These are phyloP conservation scores for Irpex sp. DNA, from an alignment of 1,284 basidiomycete species.

Conservation along the genomic window DNA sequence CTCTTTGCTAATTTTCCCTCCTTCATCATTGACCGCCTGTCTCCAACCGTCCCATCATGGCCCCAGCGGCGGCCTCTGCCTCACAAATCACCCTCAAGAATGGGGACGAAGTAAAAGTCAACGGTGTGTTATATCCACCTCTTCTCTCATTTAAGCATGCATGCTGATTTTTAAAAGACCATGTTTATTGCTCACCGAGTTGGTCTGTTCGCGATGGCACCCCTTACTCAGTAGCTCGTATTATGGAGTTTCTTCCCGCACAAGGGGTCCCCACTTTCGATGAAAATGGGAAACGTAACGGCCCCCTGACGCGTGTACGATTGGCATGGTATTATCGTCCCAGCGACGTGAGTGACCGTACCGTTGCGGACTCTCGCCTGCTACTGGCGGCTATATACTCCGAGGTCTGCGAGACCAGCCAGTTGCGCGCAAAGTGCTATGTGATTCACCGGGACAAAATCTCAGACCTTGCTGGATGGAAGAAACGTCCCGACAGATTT, in stretches of 20 bases:
- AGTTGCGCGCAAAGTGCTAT: slow-evolving; percentile 88
- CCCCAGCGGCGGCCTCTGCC: slow-evolving; percentile 17
- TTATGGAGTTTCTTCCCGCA: slow-evolving; percentile 92
- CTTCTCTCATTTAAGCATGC: slow-evolving; percentile 6
- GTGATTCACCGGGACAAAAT: slow-evolving; percentile 95
- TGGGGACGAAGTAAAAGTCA: slow-evolving; percentile 77
- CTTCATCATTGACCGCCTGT: neutral
- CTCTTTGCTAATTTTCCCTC: slow-evolving; percentile 6
- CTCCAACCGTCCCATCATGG: slow-evolving; percentile 15
- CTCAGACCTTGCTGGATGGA: slow-evolving; percentile 91
- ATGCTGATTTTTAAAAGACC: slow-evolving; percentile 59
- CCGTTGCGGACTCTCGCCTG: slow-evolving; percentile 83
- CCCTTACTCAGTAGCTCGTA: slow-evolving; percentile 89
- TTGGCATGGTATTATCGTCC: slow-evolving; percentile 94
- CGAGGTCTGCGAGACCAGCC: slow-evolving; percentile 89
- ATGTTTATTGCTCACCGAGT: slow-evolving; percentile 91
- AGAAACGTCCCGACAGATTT: slow-evolving; percentile 91
- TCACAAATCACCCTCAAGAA: slow-evolving; percentile 55
- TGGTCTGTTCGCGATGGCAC: slow-evolving; percentile 91
- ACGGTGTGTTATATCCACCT: slow-evolving; percentile 49
- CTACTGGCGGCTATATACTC: slow-evolving; percentile 94
- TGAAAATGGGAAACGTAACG: slow-evolving; percentile 50
- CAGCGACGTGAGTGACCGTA: slow-evolving; percentile 81
- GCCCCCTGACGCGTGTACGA: slow-evolving; percentile 75
- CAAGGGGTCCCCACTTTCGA: slow-evolving; percentile 48